Base-by-base conservation (phyloP, 768 basidiomycete species). In the Floccularia luteovirens region DNA sequence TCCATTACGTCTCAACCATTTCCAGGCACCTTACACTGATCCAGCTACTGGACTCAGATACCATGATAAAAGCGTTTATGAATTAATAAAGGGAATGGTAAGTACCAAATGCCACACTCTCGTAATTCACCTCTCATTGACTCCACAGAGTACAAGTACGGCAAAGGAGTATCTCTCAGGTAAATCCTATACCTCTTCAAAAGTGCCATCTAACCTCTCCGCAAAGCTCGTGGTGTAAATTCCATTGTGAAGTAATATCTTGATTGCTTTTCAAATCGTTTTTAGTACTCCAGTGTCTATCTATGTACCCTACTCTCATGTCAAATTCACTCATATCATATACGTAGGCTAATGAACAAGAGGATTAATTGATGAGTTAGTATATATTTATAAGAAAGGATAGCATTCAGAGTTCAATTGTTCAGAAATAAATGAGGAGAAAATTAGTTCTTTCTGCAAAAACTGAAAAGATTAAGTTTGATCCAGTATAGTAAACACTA, bases 21-120 rank as follows among this genome's bases (percentile, higher is more conserved):
- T 21, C 16, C 30, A 87, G 86, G 87, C 84, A 0, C 85, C 82
- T 1, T 90, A 90, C 48, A 90, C 84, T 0, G 85, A 91, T 48
- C 88, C 89, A 4, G 74, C 77, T 1, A 89, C 87, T 0, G 79
- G 80, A 1, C 64, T 91, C 7, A 72, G 89, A 3, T 90, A 84
- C 54, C 83, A 90, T 45, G 82, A 90, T 66, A 88, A 85, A 65
- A 85, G 78, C 45, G 75, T 90, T n/a, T 90, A 89, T 53, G 85
- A 88, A 34, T 63, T 88, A 21, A 76, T 90, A 47, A 86, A 85
- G 54, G 70, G 74, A 36, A 60, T 91, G 52, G 88, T 87, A 43
- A 36, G 70, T 55, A 12, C 10, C 38, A 8, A 8, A 19, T 25
- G 13, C 27, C 24, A 5, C n/a, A 7, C 30, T 23, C 19, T 24